These are phyloP conservation scores for Dendryphion nanum DNA, from an alignment of 2,329 filamentous ascomycete genomes.

Conservation along the genomic window DNA sequence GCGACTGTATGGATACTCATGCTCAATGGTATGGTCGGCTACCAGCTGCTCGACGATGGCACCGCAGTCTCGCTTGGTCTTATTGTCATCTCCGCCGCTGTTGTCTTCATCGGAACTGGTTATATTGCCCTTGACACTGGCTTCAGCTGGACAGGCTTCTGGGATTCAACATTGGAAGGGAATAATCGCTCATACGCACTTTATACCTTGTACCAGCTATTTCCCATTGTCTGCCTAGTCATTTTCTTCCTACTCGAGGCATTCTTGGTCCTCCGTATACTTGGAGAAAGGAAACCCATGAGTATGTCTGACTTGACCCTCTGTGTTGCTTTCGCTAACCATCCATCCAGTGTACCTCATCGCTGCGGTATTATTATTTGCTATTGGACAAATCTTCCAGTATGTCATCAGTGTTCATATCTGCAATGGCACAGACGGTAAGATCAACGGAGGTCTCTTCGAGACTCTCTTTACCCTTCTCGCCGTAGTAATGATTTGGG, in stretches of 20 bases:
- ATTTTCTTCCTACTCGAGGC: conserved; percentile 81
- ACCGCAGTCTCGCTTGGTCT: conserved; percentile 80
- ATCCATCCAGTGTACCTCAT: conserved; percentile 65
- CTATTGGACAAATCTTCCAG: conserved; percentile 91
- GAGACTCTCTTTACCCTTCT: conserved; percentile 89
- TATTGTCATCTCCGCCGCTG: conserved; percentile 65
- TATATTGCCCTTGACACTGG: conserved; percentile 96
- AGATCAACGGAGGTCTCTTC: conserved; percentile 91
- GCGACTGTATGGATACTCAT: conserved; percentile 89
- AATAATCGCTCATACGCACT: conserved; percentile 73
- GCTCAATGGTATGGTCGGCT: conserved; percentile 89
- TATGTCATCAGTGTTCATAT: conserved; percentile 91
- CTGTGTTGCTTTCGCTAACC: conserved; percentile 14
- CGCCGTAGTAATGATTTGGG: conserved; percentile 79
- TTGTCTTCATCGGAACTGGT: conserved; percentile 83
- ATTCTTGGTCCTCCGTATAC: conserved; percentile 77
- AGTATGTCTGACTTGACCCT: conserved; percentile 47
- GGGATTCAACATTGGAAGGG: conserved; percentile 53
- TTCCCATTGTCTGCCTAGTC: conserved; percentile 84
- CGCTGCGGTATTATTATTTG: conserved; percentile 76
- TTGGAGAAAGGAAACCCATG: conserved; percentile 92
- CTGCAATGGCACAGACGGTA: conserved; percentile 76
- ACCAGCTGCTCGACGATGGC: conserved; percentile 90
- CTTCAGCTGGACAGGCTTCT: conserved; percentile 79
- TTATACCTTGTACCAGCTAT: conserved; percentile 90